These are phyloP conservation scores for Rutstroemia sp. DNA, from an alignment of 2,329 filamentous ascomycete species.

Conservation along the genomic window DNA sequence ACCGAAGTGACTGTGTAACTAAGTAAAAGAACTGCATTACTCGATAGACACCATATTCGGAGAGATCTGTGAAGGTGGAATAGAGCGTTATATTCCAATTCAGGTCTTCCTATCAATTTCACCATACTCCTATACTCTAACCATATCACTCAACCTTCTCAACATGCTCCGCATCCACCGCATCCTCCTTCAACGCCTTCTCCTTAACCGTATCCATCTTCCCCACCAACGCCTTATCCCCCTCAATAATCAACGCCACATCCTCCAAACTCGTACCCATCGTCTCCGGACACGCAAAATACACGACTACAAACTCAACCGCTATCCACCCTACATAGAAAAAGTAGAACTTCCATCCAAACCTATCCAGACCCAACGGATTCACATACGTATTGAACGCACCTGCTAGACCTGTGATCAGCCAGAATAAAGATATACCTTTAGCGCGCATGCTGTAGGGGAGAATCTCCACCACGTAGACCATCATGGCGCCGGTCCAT, in stretches of 20 bases:
- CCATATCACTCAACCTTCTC: constrained; percentile 2
- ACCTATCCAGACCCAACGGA: constrained; percentile 38
- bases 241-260: constrained; percentile 57
- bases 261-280: constrained; percentile 17
- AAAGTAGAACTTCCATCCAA: constrained; percentile 33
- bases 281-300: constrained; percentile 39
- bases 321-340: constrained; percentile 46
- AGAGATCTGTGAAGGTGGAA: not conserved
- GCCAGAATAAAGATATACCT: constrained; percentile 35
- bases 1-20: too few species aligned
- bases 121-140: not conserved
- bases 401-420: constrained; percentile 30
- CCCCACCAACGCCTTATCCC: constrained; percentile 40
- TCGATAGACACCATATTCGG: not conserved
- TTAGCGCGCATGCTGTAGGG: constrained; percentile 33
- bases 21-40: not conserved
- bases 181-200: constrained; percentile 12
- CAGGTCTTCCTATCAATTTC: not conserved
- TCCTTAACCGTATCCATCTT: constrained; percentile 10
- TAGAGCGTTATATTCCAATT: not conserved
- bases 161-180: constrained; percentile 1
- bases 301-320: constrained; percentile 52
- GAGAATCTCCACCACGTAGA: constrained; percentile 37
- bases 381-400: constrained; percentile 32
- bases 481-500: constrained; percentile 43